Conservation (phyloP, 129 eudicot genomes). For the Flaveria robusta region DNA sequence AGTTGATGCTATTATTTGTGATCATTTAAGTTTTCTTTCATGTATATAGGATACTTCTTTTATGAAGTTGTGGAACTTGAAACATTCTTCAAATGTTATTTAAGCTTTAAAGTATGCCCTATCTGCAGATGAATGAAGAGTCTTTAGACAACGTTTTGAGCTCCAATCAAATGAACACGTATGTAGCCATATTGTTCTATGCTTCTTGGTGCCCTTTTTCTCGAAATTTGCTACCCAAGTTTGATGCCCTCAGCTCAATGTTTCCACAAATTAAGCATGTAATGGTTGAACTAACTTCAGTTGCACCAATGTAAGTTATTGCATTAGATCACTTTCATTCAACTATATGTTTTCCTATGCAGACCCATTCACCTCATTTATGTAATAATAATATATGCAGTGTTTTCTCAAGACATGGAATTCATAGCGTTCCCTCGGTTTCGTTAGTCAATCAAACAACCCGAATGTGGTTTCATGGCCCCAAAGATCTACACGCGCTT, state of each 20-base stretch:
- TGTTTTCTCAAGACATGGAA: slow-evolving; percentile 74
- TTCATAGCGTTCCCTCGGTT: slow-evolving; percentile 73
- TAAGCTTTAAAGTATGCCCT: slow-evolving; percentile 10
- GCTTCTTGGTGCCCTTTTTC: slow-evolving; percentile 89
- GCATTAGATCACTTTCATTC: background rate
- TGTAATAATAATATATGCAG: slow-evolving; percentile 40
- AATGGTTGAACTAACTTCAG: slow-evolving; percentile 59
- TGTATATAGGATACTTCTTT: background rate
- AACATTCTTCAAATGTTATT: background rate
- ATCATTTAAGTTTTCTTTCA: background rate
- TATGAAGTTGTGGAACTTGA: slow-evolving; percentile 1
- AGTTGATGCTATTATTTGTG: background rate
- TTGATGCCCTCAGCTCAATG: slow-evolving; percentile 65
- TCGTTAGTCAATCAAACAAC: slow-evolving; percentile 56
- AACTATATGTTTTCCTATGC: background rate
- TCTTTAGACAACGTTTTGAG: slow-evolving; percentile 55
- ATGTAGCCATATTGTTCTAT: slow-evolving; percentile 62
- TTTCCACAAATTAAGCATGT: slow-evolving; percentile 72
- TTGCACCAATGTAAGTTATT: slow-evolving; percentile 67
- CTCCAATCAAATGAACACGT: slow-evolving; percentile 38
- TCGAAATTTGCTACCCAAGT: slow-evolving; percentile 37
- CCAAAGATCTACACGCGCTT: slow-evolving; percentile 61
- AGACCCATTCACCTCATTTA: background rate
- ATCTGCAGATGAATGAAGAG: slow-evolving; percentile 58
- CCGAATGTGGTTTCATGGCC: slow-evolving; percentile 51